Conservation (phyloP, 1,284 basidiomycete species). For the Lignosus rhinocerotis region DNA sequence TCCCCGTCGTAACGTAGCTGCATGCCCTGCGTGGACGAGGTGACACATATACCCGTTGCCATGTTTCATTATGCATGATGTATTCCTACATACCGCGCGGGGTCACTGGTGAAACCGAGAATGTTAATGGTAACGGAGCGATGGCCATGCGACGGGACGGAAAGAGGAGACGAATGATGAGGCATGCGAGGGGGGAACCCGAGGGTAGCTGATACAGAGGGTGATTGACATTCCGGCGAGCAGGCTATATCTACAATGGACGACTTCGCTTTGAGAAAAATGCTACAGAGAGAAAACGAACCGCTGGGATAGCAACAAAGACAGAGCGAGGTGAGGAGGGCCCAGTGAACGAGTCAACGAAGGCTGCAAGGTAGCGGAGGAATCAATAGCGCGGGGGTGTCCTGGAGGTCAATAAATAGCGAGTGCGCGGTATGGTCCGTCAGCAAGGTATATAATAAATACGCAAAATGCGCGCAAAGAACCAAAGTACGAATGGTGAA, state of each 20-base stretch:
- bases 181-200: not conserved
- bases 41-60: too few species aligned
- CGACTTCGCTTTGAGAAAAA: slow-evolving; percentile 6
- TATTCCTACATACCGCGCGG: too few species aligned
- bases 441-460: slow-evolving; percentile 11
- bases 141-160: too few species aligned
- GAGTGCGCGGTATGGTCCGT: not conserved
- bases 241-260: slow-evolving; percentile 25
- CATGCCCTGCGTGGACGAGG: not conserved
- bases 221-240: slow-evolving; percentile 10
- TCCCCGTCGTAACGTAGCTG: slow-evolving; percentile 16
- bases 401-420: slow-evolving; percentile 14
- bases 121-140: too few species aligned
- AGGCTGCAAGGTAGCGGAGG: not conserved
- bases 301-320: slow-evolving; percentile 7
- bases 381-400: not conserved
- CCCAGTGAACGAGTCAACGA: slow-evolving; percentile 15
- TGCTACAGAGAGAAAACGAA: not conserved
- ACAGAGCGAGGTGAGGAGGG: slow-evolving; percentile 6
- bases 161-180: not conserved
- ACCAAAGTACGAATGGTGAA: not conserved
- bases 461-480: slow-evolving; percentile 1
- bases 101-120: too few species aligned
- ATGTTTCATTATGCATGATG: too few species aligned
- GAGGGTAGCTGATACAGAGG: slow-evolving; percentile 26